Conservation (phyloP, 2,329 filamentous ascomycete genomes). For the Diplodia sapinea region DNA sequence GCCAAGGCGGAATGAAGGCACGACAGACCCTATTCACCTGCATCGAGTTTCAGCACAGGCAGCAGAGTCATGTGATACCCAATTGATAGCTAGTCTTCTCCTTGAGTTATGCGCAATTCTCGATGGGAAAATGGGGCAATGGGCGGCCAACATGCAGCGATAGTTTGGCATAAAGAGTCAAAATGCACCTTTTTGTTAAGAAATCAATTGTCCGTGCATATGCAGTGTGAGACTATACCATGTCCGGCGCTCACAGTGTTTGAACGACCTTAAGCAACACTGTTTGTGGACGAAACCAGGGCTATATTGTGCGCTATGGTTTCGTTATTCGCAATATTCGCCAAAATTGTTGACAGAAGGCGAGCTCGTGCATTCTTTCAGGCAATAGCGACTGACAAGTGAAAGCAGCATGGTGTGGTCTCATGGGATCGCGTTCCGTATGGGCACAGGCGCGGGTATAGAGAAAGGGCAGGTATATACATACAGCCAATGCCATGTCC, state of each 20-base stretch:
- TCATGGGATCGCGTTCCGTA: no score
- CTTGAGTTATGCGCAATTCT: background rate
- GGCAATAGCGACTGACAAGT: background rate
- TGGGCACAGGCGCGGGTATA: constrained; percentile 18
- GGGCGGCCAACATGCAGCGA: background rate
- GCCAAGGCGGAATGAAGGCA: constrained; percentile 26
- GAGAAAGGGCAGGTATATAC: constrained; percentile 13
- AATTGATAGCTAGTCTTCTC: background rate
- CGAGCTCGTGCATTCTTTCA: background rate
- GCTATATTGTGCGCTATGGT: background rate
- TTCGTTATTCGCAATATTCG: background rate
- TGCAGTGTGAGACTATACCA: background rate
- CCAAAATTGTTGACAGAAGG: background rate
- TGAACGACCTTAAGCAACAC: background rate
- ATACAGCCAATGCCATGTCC: constrained; percentile 16
- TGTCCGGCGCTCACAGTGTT: background rate
- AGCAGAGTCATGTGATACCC: background rate
- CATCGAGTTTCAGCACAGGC: no score
- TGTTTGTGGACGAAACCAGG: background rate
- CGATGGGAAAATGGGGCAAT: background rate
- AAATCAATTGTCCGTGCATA: no score
- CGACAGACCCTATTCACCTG: background rate
- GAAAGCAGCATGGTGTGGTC: background rate
- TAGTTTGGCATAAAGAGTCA: background rate
- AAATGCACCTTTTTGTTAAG: background rate